Evolutionary conservation across 371 early-diverging fungal genomes (phyloP), one percentile per base, ranked within the genome.

Genomic region (Mucor circinelloides): DNA sequence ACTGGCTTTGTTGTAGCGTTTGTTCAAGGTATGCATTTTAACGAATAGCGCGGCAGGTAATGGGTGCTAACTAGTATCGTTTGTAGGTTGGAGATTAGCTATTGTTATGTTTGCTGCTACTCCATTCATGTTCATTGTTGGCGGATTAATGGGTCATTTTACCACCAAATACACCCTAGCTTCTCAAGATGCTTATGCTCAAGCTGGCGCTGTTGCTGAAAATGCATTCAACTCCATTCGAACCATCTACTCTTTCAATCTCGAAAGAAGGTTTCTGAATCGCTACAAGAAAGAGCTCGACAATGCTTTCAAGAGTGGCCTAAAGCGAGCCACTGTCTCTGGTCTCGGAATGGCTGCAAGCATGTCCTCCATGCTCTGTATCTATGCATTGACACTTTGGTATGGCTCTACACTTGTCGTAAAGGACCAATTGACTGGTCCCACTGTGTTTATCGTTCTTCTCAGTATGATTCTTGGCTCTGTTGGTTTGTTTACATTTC

Each of bases 201-300:
- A 78, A 46, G 80, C 80, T 1, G 83, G 80, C 19, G 57, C 80
- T 0, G 62, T 82, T 23, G 80, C 78, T n/a, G 80, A 82, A 65
- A 80, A 98, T 70, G 93, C 88, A 0, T 83, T 98, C 57, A 75
- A 91, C 5, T 85, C 89, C 27, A 92, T 97, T 61, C 89, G 96
- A 48, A 97, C 97, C 0, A 91, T 96, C 25, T 88, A 86, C 50
- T 86, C 96, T 1, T 96, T 96, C 77, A 90, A 89, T 57, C 87
- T 88, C 17, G 92, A 95, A 75, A 74, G 83, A 21, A 86, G 91
- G 9, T 89, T 93, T 66, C 68, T 84, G 13, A 63, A 72, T 4
- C 76, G 85, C 23, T 98, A 94, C 78, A 73, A 77, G 23, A 55
- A 46, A 0, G 73, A 87, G 66, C 67, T 91, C 1, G 75, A 71